Evolutionary conservation across 257 asterid species (phyloP).

Genomic region (Anisodus acutangulus): DNA sequence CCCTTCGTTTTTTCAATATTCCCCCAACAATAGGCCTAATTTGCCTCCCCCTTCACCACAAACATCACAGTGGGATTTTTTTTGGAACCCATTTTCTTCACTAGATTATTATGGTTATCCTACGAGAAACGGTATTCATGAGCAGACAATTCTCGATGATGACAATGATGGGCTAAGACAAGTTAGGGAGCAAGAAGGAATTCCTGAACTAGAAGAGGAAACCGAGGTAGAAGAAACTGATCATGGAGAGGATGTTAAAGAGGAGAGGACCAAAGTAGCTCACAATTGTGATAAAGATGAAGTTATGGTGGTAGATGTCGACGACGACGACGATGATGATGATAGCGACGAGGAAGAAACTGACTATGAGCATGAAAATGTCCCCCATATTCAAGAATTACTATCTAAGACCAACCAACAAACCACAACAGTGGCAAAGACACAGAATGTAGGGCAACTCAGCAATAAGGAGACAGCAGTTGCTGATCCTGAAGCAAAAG

Average conservation of each 20-base stretch:
- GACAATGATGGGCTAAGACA: conserved; percentile 72
- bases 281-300: conserved; percentile 51
- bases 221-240: conserved; percentile 78
- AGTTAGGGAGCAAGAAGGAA: conserved; percentile 87
- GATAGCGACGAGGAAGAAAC: conserved; percentile 42
- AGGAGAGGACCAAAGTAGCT: conserved; percentile 43
- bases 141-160: conserved; percentile 56
- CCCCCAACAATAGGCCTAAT: conserved; percentile 63
- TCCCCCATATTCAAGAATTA: conserved; percentile 42
- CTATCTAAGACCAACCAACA: conserved; percentile 51
- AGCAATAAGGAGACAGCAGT: conserved; percentile 65
- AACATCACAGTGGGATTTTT: conserved; percentile 92
- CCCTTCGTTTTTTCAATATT: conserved; percentile 60
- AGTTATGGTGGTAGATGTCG: conserved; percentile 73
- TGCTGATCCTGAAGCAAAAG: conserved; percentile 57
- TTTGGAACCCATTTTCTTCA: conserved; percentile 95
- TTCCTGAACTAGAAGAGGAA: conserved; percentile 90
- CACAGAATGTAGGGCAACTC: conserved; percentile 59
- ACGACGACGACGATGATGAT: conserved; percentile 47
- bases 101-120: conserved; percentile 84
- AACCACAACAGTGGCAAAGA: conserved; percentile 57
- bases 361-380: conserved; percentile 49
- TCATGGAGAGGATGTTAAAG: conserved; percentile 42
- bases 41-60: conserved; percentile 77
- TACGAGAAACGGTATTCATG: conserved; percentile 48